Conservation (phyloP, 257 asterid genomes). For the Osmanthus fragrans region DNA sequence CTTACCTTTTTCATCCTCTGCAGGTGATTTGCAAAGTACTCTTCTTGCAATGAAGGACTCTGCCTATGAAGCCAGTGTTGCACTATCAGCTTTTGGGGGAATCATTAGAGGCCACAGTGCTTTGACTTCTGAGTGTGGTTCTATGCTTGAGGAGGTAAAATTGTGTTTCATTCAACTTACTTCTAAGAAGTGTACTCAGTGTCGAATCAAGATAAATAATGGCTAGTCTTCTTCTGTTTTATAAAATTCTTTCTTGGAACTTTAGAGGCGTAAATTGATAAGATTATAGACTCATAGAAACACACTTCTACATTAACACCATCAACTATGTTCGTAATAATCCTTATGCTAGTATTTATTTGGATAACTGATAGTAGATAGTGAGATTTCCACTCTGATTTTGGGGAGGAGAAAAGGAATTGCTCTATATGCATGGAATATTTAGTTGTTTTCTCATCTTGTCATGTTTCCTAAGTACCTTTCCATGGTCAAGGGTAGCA, state of each 20-base stretch:
- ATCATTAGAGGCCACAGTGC: constrained; percentile 79
- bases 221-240: neutral
- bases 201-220: neutral
- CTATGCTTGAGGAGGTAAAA: constrained; percentile 95
- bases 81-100: constrained; percentile 72
- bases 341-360: neutral
- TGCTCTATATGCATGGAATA: neutral
- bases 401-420: neutral
- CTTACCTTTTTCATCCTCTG: constrained; percentile 23
- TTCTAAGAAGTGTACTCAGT: neutral
- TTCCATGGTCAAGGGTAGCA: neutral
- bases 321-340: no score
- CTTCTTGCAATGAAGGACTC: constrained; percentile 89
- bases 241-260: neutral
- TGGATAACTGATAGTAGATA: neutral
- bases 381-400: neutral
- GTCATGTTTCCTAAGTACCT: neutral
- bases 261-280: no score
- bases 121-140: constrained; percentile 97
- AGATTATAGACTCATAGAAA: neutral
- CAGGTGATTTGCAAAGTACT: constrained; percentile 89
- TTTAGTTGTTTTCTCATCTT: neutral
- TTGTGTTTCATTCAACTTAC: neutral
- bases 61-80: constrained; percentile 79
- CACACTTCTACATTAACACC: no score